A percentile compares a stretch with the other conserved stretches of the same genome.
These are phyloP conservation scores for Komagataella pastoris DNA, from an alignment of 805 yeast species.

Conservation along the genomic window DNA sequence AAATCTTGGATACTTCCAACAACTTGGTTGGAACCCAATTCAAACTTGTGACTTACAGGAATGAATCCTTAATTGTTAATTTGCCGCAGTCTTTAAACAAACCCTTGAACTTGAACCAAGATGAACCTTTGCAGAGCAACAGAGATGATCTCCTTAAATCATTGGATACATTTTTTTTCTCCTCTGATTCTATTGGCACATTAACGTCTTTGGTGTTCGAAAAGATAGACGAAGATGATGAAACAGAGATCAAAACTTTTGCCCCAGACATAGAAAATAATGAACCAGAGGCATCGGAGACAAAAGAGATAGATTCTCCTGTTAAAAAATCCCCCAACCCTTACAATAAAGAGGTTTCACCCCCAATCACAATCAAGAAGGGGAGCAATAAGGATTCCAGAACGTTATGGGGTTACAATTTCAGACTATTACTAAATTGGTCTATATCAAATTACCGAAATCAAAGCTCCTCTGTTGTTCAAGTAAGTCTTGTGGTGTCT, in stretches of 20 bases:
- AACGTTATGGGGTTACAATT: constrained; percentile 13
- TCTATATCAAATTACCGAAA: constrained; percentile 12
- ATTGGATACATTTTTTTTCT: background rate
- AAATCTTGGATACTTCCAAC: constrained; percentile 19
- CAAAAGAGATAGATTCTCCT: background rate
- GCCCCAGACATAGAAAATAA: background rate
- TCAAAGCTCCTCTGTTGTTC: background rate
- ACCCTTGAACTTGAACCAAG: constrained; percentile 13
- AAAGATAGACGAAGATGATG: constrained; percentile 8
- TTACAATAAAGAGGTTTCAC: background rate
- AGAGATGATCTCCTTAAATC: background rate
- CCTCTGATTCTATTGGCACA: background rate
- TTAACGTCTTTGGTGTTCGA: constrained; percentile 9
- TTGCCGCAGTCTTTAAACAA: constrained; percentile 4
- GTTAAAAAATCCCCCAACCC: background rate
- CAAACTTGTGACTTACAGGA: constrained; percentile 49
- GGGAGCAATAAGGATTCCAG: background rate
- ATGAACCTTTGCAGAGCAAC: constrained; percentile 3
- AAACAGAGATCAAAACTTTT: background rate
- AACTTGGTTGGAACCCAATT: constrained; percentile 30
- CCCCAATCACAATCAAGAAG: background rate
- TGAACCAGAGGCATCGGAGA: background rate
- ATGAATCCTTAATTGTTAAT: constrained; percentile 57
- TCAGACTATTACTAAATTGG: constrained; percentile 16
- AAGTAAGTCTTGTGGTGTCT: constrained; percentile 13